Base-by-base conservation (phyloP, 1,284 basidiomycete genomes). In the Fomitopsis betulina region DNA sequence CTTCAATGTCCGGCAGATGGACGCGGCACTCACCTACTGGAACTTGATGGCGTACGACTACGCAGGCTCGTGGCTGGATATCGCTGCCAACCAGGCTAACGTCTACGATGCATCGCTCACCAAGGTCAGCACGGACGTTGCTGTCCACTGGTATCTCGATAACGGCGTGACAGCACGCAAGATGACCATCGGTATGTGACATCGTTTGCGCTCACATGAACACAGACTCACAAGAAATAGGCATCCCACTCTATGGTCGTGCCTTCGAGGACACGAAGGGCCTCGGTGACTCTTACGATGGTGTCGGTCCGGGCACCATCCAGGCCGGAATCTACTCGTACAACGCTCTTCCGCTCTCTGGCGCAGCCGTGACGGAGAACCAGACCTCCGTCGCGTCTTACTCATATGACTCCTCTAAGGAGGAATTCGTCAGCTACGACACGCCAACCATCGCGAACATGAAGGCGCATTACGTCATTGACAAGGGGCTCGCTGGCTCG, bases 21-120 rank as follows among this genome's bases (percentile, higher is more conserved):
- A 94, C 68, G 70, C 71, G 12, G 85, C 81, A 23, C 74, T 96
- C 49, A 84, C 81, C 43, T 94, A 89, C 74, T 96, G 93, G 93
- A 96, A 96, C 72, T 73, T 98, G 57, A 97, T 98, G 94, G 86
- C 87, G 8, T 93, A 93, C 63, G 90, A 93, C 65, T 90, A 88
- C 66, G 79, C 87, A 54, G 88, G 88, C 3, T 83, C 86, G 5
- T 91, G 88, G 87, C 66, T 84, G 30, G 79, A 74, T 42, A 84
- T 66, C 40, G 75, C 77, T 1, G 92, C 92, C 54, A 88, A 96
- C 70, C 92, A 95, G 72, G 91, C 93, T 2, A 92, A 91, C 65
- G 69, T 96, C 13, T 94, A 87, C 68, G 86, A 84, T 45, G 85
- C 85, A 5, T 72, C 73, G 1, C 76, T 81, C 39, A 85, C 84